Evolutionary conservation across 2,329 filamentous ascomycete genomes (phyloP), one percentile per base, ranked within the genome.

Genomic region (Pseudogymnoascus sp.): DNA sequence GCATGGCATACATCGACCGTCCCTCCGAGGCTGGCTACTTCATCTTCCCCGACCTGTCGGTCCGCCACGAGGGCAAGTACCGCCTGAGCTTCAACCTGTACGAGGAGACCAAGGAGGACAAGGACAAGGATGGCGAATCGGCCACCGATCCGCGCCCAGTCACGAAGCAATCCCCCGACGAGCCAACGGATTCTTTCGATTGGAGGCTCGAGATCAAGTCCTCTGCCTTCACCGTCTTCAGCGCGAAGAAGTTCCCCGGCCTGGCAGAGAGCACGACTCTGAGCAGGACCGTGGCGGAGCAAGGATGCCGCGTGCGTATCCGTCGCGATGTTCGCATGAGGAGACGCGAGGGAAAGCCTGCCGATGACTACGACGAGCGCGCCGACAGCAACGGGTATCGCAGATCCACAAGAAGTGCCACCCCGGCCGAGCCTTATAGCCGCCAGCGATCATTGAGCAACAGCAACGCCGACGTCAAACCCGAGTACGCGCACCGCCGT

Each of bases 191-290:
- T 21, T 64, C 88, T 64, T 90, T 96, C 67, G 88, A 92, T 72
- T 93, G 91, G 78, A 85, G 93, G 62, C 85, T 97, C 77, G 91
- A 96, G 75, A 89, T 97, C 70, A 92, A 93, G 79, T 96, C 95
- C 0, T 78, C 82, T 11, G 86, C 90, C 0, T 97, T 99, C 75
- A 87, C 85, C 59, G 95, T 97, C 44, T 97, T 84, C 79, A 97
- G 93, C 70, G 95, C 95, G 61, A 99, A 97, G 86, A 97, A 97
- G 79, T 99, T 99, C 78, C 95, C 95, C 14, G 95, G 93, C 16
- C 80, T 97, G 64, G 88, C 90, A 50, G 91, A 95, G 75, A 97
- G 92, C 78, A 99, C 95, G 0, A 80, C 84, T 11, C 80, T 97
- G 60, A 97, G 93, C 76, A 89, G 93, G 66, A 89, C 91, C 37